phyloP scores from a whole-genome alignment of 306 rosid species.

The Calophaca sinica region DNA sequence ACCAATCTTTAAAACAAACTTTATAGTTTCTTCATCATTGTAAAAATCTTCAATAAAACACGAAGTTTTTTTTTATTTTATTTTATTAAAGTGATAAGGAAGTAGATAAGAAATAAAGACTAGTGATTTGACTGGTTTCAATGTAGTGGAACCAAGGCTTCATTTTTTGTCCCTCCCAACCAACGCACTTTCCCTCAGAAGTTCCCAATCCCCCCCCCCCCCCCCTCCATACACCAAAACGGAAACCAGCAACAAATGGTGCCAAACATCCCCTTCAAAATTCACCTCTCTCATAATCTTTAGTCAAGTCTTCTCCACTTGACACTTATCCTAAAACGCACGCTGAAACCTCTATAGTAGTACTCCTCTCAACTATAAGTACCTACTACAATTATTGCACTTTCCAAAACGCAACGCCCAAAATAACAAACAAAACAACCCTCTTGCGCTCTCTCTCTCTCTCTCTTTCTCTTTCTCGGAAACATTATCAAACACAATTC shows the following conservation, averaged over 20 bases:
- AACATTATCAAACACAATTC: not conserved
- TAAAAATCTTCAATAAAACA: too few species aligned
- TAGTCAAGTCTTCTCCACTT: slow-evolving; percentile 21
- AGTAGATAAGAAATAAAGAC: not conserved
- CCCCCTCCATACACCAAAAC: not conserved
- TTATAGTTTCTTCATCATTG: too few species aligned
- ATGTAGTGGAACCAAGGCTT: not conserved
- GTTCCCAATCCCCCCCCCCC: too few species aligned
- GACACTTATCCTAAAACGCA: slow-evolving; percentile 40
- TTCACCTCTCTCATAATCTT: not conserved
- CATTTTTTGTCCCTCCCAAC: not conserved
- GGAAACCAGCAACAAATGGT: not conserved
- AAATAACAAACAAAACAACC: not conserved
- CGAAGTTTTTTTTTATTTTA: too few species aligned
- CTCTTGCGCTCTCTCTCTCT: not conserved
- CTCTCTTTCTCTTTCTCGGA: not conserved
- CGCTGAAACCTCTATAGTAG: not conserved
- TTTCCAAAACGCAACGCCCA: slow-evolving; percentile 23
- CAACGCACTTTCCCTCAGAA: too few species aligned
- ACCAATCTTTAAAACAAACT: too few species aligned
- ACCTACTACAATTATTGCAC: slow-evolving; percentile 7
- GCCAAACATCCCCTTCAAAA: not conserved
- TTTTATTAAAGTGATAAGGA: too few species aligned
- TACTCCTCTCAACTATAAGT: slow-evolving; percentile 43
- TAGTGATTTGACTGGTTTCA: too few species aligned